phyloP scores from a whole-genome alignment of 225 moss, liverwort and hornwort species.

The Neckera pumila region DNA sequence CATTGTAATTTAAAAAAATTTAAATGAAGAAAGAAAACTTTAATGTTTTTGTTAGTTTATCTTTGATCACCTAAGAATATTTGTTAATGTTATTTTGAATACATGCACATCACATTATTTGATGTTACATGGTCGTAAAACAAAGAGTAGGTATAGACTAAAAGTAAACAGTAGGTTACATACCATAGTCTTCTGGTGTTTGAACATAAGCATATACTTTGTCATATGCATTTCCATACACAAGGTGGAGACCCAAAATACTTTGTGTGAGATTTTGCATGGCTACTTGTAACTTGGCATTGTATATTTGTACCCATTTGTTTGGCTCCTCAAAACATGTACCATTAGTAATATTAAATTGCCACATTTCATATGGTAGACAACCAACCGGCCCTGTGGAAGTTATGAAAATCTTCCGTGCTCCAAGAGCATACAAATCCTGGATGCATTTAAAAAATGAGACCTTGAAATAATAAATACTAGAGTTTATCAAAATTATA shows the following conservation, averaged over 20 bases:
- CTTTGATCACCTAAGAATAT: neutral
- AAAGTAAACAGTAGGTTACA: neutral
- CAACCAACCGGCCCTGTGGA: constrained; percentile 35
- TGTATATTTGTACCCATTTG: constrained; percentile 24
- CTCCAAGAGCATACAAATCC: constrained; percentile 26
- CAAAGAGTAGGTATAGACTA: neutral
- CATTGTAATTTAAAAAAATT: too few species aligned
- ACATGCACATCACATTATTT: neutral
- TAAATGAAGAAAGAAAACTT: neutral
- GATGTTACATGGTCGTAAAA: neutral
- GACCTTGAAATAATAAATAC: neutral
- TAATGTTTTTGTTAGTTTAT: neutral
- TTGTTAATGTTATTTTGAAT: too few species aligned
- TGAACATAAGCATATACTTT: constrained; percentile 27
- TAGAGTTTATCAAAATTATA: too few species aligned
- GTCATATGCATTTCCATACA: constrained; percentile 48
- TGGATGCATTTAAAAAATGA: neutral
- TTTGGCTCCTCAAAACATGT: constrained; percentile 29
- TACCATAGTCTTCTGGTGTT: constrained; percentile 25
- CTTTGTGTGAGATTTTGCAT: neutral
- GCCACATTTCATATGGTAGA: constrained; percentile 30
- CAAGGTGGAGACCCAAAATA: constrained; percentile 3
- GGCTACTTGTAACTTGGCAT: constrained; percentile 13
- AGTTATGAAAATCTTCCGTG: constrained; percentile 28
- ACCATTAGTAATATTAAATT: constrained; percentile 8